These are phyloP conservation scores for Canariomyces notabilis DNA, from an alignment of 2,329 filamentous ascomycete genomes.

Conservation along the genomic window DNA sequence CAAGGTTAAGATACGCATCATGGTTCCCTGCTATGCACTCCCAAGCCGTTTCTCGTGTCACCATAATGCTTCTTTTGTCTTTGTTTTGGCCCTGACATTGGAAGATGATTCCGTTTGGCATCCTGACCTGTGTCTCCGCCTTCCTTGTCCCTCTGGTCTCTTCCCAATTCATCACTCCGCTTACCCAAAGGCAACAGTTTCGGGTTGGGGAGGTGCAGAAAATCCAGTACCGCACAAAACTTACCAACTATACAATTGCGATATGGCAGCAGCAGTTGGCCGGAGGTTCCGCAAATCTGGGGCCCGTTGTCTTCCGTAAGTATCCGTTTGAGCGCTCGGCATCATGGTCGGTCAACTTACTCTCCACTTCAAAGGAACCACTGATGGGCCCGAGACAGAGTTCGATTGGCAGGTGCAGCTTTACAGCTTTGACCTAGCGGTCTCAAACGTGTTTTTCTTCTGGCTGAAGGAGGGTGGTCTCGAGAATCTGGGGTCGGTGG, in stretches of 20 bases:
- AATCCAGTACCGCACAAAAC: slow-evolving; percentile 9
- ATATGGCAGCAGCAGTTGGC: slow-evolving; percentile 10
- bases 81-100: no score
- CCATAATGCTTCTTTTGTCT: no score
- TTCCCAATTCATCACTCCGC: neutral
- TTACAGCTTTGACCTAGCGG: slow-evolving; percentile 3
- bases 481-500: neutral
- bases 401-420: slow-evolving; percentile 11
- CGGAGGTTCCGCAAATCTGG: slow-evolving; percentile 1
- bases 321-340: neutral
- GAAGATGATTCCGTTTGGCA: neutral
- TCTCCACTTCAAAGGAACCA: no score
- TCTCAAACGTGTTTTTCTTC: slow-evolving; percentile 10
- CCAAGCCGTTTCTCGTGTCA: no score
- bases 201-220: slow-evolving; percentile 4
- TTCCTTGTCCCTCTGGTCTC: neutral
- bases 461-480: slow-evolving; percentile 7
- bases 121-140: neutral
- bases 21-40: no score
- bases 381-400: neutral
- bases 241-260: slow-evolving; percentile 13
- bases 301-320: slow-evolving; percentile 9
- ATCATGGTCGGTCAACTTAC: neutral
- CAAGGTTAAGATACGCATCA: no score
- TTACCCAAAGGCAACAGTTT: neutral